Evolutionary conservation across 2,329 filamentous ascomycete genomes (phyloP).

Genomic region (Ophiostoma novo-ulmi): DNA sequence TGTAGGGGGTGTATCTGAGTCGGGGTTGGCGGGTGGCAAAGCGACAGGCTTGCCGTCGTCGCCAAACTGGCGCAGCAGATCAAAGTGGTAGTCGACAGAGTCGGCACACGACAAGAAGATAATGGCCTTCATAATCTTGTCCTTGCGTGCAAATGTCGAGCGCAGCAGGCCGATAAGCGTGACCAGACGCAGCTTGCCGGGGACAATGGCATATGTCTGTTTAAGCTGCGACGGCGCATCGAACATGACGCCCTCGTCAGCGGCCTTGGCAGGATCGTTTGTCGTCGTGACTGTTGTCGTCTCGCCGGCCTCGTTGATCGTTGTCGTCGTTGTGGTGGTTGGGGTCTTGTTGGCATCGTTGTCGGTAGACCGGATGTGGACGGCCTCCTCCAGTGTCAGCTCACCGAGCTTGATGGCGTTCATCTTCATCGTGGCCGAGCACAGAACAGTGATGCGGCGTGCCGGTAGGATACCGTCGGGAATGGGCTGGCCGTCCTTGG

Average conservation of each 20-base stretch:
- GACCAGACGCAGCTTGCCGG: slow-evolving; percentile 85
- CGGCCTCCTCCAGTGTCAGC: slow-evolving; percentile 88
- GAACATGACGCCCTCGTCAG: slow-evolving; percentile 46
- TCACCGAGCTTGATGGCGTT: slow-evolving; percentile 90
- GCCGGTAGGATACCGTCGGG: slow-evolving; percentile 60
- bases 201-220: slow-evolving; percentile 81
- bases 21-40: slow-evolving; percentile 14
- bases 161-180: slow-evolving; percentile 80
- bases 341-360: slow-evolving; percentile 21
- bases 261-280: not conserved
- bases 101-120: slow-evolving; percentile 96
- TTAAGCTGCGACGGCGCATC: slow-evolving; percentile 88
- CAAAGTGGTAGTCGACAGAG: slow-evolving; percentile 94
- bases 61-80: slow-evolving; percentile 57
- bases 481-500: slow-evolving; percentile 53
- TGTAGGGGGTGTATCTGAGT: slow-evolving; percentile 27
- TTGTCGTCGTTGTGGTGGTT: slow-evolving; percentile 37
- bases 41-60: slow-evolving; percentile 18
- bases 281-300: slow-evolving; percentile 39
- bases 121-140: slow-evolving; percentile 93
- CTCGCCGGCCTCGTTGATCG: not conserved
- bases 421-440: slow-evolving; percentile 97
- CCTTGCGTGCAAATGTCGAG: slow-evolving; percentile 79
- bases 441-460: slow-evolving; percentile 79
- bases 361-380: slow-evolving; percentile 60